Conservation (phyloP, 805 yeast genomes). For the Candida methanosorbosa region DNA sequence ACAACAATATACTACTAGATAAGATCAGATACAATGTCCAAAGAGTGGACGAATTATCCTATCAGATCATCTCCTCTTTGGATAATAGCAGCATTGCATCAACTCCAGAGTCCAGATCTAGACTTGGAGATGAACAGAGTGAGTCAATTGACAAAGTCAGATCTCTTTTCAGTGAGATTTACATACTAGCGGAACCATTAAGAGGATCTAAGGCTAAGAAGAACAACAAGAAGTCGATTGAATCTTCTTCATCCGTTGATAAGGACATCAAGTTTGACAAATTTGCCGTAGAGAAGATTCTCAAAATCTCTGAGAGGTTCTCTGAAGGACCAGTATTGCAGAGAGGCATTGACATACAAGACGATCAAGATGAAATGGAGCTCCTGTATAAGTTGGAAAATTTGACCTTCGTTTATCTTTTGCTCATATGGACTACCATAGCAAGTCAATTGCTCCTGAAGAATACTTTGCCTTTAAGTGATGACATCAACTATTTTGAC, state of each 20-base stretch:
- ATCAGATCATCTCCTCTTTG: background rate
- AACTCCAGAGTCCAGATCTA: background rate
- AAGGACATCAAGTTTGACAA: slow-evolving; percentile 4
- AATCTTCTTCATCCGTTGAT: background rate
- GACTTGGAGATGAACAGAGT: background rate
- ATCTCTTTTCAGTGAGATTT: background rate
- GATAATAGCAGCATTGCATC: background rate
- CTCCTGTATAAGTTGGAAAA: slow-evolving; percentile 4
- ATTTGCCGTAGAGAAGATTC: slow-evolving; percentile 3
- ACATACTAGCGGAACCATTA: background rate
- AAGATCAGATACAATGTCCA: slow-evolving; percentile 1
- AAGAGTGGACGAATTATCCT: background rate
- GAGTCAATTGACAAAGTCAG: background rate
- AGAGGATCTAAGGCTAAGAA: background rate
- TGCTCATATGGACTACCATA: slow-evolving; percentile 9
- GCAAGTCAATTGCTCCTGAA: slow-evolving; percentile 23
- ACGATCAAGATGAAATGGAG: background rate
- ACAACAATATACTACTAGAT: background rate
- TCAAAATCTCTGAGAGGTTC: slow-evolving; percentile 5
- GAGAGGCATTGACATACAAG: background rate
- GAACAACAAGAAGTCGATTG: background rate
- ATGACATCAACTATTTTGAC: slow-evolving; percentile 41
- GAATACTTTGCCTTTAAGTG: slow-evolving; percentile 32
- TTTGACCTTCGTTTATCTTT: slow-evolving; percentile 13
- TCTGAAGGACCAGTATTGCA: slow-evolving; percentile 9